Percentiles rank a stretch among this genome's conserved stretches.
phyloP scores from a whole-genome alignment of 805 yeast species.

The Sugiyamaella chiloensis region DNA sequence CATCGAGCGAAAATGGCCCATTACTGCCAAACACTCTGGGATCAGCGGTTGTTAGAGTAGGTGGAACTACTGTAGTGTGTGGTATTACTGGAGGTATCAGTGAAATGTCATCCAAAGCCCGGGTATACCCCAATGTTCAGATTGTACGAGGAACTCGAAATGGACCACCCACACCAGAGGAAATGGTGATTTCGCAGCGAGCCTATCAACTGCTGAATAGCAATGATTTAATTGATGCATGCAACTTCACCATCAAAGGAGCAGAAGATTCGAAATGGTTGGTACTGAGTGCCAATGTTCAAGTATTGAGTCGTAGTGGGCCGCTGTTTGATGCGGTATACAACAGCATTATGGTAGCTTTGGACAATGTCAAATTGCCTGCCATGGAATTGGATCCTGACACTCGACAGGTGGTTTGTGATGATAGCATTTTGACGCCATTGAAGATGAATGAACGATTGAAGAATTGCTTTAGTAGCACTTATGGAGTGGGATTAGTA shows the following conservation, averaged over 20 bases:
- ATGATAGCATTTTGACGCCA: slow-evolving; percentile 39
- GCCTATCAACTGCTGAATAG: slow-evolving; percentile 59
- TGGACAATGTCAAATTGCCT: slow-evolving; percentile 61
- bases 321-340: slow-evolving; percentile 78
- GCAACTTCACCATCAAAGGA: slow-evolving; percentile 6
- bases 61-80: slow-evolving; percentile 71
- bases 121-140: slow-evolving; percentile 27
- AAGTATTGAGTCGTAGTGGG: slow-evolving; percentile 77
- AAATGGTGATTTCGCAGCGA: slow-evolving; percentile 42
- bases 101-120: slow-evolving; percentile 18
- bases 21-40: slow-evolving; percentile 46
- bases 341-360: slow-evolving; percentile 62
- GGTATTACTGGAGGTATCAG: slow-evolving; percentile 24
- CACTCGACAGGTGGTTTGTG: slow-evolving; percentile 54
- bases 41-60: slow-evolving; percentile 64
- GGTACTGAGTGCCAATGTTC: slow-evolving; percentile 69
- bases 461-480: slow-evolving; percentile 34
- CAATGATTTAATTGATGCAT: slow-evolving; percentile 44
- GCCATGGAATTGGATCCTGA: slow-evolving; percentile 58
- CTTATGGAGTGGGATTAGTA: slow-evolving; percentile 53
- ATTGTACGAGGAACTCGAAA: slow-evolving; percentile 35
- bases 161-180: slow-evolving; percentile 27
- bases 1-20: slow-evolving; percentile 22
- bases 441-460: slow-evolving; percentile 38
- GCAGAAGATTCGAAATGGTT: slow-evolving; percentile 30